These are phyloP conservation scores for Syzygium grande DNA, from an alignment of 345 rosid genomes.

Conservation along the genomic window DNA sequence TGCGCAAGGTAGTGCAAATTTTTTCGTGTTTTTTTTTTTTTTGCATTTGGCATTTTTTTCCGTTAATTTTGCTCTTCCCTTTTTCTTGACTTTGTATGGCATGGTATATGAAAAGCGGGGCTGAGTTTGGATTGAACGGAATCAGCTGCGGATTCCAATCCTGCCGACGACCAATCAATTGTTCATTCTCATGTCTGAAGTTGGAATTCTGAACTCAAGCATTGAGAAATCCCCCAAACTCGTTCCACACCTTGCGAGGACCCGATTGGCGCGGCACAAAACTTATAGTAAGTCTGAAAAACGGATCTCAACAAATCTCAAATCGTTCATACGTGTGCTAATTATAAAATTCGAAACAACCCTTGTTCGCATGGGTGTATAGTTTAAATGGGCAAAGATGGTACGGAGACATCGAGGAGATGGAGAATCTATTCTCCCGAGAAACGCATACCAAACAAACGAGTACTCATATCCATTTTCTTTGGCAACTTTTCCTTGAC, in stretches of 20 bases:
- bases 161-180: background rate
- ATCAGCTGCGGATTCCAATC: background rate
- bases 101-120: background rate
- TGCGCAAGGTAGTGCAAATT: background rate
- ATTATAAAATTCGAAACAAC: background rate
- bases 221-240: background rate
- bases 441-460: background rate
- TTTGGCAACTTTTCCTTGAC: background rate
- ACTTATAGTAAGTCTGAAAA: background rate
- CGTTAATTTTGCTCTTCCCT: background rate
- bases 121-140: background rate
- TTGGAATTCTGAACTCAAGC: background rate
- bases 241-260: background rate
- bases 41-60: background rate
- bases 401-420: background rate
- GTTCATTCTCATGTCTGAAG: background rate
- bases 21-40: background rate
- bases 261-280: background rate
- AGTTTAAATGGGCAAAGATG: background rate
- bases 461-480: background rate
- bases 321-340: too few species aligned
- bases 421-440: background rate
- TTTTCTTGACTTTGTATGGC: background rate
- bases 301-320: background rate
- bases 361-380: background rate